A percentile compares a stretch with the other conserved stretches of the same genome.
These are phyloP conservation scores for Nicotiana obtusifolia DNA, from an alignment of 257 asterid species.

Conservation along the genomic window DNA sequence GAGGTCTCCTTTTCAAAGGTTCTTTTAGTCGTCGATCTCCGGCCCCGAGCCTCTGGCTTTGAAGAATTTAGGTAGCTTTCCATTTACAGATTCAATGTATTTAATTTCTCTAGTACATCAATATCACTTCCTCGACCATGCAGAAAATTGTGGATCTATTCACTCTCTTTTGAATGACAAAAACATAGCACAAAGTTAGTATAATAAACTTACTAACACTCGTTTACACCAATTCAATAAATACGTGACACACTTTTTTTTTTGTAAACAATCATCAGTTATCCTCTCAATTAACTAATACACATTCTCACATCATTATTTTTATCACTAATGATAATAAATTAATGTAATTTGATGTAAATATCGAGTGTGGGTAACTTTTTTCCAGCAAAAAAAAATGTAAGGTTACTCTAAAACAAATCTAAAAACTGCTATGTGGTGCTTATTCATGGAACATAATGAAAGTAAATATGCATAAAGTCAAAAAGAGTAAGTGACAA, in stretches of 20 bases:
- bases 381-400: no score
- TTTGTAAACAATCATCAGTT: no score
- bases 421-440: background rate
- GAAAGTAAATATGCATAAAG: conserved; percentile 24
- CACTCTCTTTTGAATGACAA: background rate
- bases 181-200: background rate
- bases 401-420: no score
- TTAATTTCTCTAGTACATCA: background rate
- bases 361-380: no score
- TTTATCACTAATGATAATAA: no score
- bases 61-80: background rate
- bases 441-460: conserved; percentile 25
- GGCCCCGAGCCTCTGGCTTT: background rate
- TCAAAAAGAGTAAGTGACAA: conserved; percentile 13
- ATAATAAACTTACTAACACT: no score
- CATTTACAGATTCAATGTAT: conserved; percentile 26
- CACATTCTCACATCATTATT: no score
- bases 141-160: conserved; percentile 1
- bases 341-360: no score
- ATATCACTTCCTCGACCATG: conserved; percentile 7
- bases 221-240: no score
- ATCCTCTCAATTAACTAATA: background rate
- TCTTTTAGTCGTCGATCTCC: background rate
- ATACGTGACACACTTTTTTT: no score
- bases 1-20: background rate